These are phyloP conservation scores for Spergularia bocconei DNA, from an alignment of 148 eudicot species.

Conservation along the genomic window DNA sequence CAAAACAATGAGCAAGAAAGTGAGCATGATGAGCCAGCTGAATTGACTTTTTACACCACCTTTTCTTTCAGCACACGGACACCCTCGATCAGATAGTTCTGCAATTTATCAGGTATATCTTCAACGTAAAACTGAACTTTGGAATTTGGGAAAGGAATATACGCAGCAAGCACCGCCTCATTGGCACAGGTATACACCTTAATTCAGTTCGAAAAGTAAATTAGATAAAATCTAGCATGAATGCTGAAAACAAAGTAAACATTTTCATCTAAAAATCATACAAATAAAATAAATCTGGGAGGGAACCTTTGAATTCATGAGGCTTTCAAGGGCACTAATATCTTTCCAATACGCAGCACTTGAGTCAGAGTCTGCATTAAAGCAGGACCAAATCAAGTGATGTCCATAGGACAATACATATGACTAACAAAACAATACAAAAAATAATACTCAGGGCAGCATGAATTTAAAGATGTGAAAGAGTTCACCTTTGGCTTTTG, in stretches of 20 bases:
- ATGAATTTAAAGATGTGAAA: background rate
- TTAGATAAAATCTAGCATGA: background rate
- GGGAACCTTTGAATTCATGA: conserved; percentile 56
- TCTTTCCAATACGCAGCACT: conserved; percentile 49
- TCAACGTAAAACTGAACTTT: conserved; percentile 50
- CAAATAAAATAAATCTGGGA: background rate
- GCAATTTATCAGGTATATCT: conserved; percentile 31
- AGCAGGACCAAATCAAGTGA: background rate
- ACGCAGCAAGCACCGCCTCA: conserved; percentile 54
- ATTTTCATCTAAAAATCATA: background rate
- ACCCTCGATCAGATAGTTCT: conserved; percentile 20
- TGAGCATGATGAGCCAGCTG: no score
- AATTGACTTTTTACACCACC: conserved; percentile 36
- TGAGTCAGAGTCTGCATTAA: conserved; percentile 44
- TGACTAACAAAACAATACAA: background rate
- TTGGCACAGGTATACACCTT: conserved; percentile 78
- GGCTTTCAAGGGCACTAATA: conserved; percentile 62
- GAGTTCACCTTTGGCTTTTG: conserved; percentile 51
- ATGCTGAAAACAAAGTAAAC: background rate
- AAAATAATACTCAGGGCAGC: background rate
- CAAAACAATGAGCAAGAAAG: no score
- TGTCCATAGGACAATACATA: background rate
- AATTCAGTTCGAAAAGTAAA: conserved; percentile 15
- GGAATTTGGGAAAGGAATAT: conserved; percentile 51
- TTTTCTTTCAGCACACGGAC: conserved; percentile 35